A percentile compares a stretch with the other conserved stretches of the same genome.
Evolutionary conservation across 75 land plant species (phyloP).

Genomic region (Larix kaempferi): DNA sequence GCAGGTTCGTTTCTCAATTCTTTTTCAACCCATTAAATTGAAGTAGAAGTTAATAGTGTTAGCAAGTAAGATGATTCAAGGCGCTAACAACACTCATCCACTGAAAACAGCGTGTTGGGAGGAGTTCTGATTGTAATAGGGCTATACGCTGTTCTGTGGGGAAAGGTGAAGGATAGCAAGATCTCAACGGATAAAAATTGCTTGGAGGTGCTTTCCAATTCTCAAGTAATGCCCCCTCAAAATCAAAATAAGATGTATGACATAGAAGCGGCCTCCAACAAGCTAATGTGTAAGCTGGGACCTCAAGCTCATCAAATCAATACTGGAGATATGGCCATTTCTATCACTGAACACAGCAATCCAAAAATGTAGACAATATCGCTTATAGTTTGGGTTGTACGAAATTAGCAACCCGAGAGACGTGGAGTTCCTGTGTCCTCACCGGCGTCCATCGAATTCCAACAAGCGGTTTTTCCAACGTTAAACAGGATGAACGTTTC

Average conservation of each 20-base stretch:
- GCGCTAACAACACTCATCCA: neutral
- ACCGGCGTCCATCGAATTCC: too few species aligned
- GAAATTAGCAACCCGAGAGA: too few species aligned
- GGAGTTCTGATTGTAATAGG: neutral
- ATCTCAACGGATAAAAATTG: neutral
- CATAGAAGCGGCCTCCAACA: neutral
- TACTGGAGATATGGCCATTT: too few species aligned
- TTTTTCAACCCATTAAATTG: neutral
- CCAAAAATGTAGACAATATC: too few species aligned
- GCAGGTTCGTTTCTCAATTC: neutral
- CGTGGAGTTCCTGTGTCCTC: too few species aligned
- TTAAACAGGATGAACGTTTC: too few species aligned
- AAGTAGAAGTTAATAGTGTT: neutral
- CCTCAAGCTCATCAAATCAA: too few species aligned
- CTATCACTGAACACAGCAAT: too few species aligned
- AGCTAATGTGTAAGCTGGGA: too few species aligned
- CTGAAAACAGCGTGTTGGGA: neutral
- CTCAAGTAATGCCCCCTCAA: neutral
- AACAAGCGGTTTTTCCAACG: too few species aligned
- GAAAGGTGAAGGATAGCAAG: neutral
- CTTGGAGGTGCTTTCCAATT: neutral
- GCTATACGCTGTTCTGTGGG: neutral
- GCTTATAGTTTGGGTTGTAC: too few species aligned
- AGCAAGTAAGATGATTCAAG: neutral
- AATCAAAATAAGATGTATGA: neutral